phyloP scores from a whole-genome alignment of 805 yeast species.

The Maudiozyma pseudohumilis region DNA sequence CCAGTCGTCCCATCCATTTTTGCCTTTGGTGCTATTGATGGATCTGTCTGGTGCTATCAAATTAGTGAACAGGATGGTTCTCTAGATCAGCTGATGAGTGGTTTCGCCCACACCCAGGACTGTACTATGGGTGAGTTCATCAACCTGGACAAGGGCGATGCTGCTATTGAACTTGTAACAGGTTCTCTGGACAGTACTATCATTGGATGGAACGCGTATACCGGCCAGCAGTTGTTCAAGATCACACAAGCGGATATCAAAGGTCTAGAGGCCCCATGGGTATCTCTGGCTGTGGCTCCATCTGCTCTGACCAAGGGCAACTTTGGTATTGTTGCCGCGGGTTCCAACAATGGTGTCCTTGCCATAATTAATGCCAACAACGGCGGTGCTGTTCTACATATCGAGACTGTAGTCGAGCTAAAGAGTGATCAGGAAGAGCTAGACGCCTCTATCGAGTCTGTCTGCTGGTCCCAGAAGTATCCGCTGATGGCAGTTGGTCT shows the following conservation, averaged over 20 bases:
- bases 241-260: conserved; percentile 56
- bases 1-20: conserved; percentile 62
- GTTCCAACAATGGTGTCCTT: conserved; percentile 80
- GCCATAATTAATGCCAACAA: conserved; percentile 66
- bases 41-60: conserved; percentile 89
- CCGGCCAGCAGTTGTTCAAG: conserved; percentile 60
- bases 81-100: conserved; percentile 63
- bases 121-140: conserved; percentile 75
- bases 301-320: conserved; percentile 35
- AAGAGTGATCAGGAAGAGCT: conserved; percentile 46
- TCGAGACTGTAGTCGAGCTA: conserved; percentile 54
- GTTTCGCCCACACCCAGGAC: conserved; percentile 71
- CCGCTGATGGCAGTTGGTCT: conserved; percentile 76
- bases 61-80: conserved; percentile 42
- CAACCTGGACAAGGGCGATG: conserved; percentile 41
- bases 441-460: conserved; percentile 67
- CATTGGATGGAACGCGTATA: conserved; percentile 83
- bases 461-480: conserved; percentile 63
- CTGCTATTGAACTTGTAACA: conserved; percentile 59
- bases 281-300: conserved; percentile 42
- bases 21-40: conserved; percentile 89
- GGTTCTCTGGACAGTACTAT: conserved; percentile 79
- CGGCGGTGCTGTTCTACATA: conserved; percentile 55
- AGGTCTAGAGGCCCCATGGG: conserved; percentile 84
- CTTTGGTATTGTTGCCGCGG: conserved; percentile 56